Evolutionary conservation across 2,329 filamentous ascomycete species (phyloP), one percentile per base, ranked within the genome.

Genomic region (Xylariaceae sp.): DNA sequence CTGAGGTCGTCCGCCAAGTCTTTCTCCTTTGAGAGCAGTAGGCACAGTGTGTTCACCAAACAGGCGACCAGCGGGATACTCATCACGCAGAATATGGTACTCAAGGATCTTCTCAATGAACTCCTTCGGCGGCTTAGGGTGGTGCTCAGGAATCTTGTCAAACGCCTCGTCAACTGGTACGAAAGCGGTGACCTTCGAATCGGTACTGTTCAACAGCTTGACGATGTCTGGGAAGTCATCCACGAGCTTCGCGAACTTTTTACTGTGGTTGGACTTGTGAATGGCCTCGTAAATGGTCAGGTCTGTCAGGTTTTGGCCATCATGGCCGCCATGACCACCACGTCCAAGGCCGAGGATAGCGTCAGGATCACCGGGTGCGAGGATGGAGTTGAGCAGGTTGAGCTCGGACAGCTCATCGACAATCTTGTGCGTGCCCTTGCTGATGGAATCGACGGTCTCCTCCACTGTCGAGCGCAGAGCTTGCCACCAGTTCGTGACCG

Each of bases 201-300:
- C 75, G 1, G 89, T 93, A 69, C 83, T 82, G 75, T 95, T 94
- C 34, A 97, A 82, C 2, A 86, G 73, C 56, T 88, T 73, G 42
- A 93, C 85, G 0, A 96, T 77, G 55, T 90, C 84, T 0, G 86
- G 80, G 70, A 89, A 86, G 62, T 91, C 80, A 62, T 88, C 80
- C 66, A 96, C 82, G n/a, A 92, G 77, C 70, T 88, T 83, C 34
- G 88, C 85, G 50, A 96, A 87, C 73, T 87, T 88, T 53, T 84
- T 88, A 1, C 90, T 92, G 74, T 90, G 82, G 68, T 92, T 88
- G 76, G 83, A 88, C 68, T 82, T 77, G n/a, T 82, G 78, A 73
- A 96, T 90, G 61, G 92, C 76, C 73, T 96, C 79, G 74, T 92
- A 96, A 50, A 96, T 83, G 17, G 91, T 95, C 70, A 81, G 75